Percentiles rank a stretch among this genome's conserved stretches.
Evolutionary conservation across 2,329 filamentous ascomycete species (phyloP).

Genomic region (Fusarium euwallaceae): DNA sequence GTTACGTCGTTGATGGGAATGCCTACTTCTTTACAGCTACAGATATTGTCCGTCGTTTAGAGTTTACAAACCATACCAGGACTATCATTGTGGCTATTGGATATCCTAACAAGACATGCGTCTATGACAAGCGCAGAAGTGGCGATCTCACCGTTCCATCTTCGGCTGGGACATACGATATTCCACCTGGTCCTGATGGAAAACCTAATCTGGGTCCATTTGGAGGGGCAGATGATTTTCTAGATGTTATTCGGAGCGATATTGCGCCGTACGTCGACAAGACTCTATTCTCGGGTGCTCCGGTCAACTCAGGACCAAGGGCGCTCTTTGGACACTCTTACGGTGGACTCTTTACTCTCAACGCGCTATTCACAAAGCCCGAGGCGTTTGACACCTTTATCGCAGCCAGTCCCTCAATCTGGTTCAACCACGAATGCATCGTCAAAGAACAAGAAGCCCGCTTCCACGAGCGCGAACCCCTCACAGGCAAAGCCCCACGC

Average conservation of each 20-base stretch:
- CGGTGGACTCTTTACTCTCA: conserved; percentile 61
- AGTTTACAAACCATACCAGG: conserved; percentile 41
- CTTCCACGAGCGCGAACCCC: conserved; percentile 37
- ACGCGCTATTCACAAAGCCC: conserved; percentile 57
- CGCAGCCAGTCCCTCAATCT: conserved; percentile 61
- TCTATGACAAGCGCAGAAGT: conserved; percentile 48
- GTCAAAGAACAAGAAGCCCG: conserved; percentile 47
- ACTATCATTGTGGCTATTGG: conserved; percentile 51
- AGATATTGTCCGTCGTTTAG: conserved; percentile 45
- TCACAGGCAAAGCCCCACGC: conserved; percentile 39
- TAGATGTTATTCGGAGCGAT: conserved; percentile 56
- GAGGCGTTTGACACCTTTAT: conserved; percentile 59
- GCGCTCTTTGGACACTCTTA: conserved; percentile 64
- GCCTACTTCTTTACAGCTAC: conserved; percentile 51
- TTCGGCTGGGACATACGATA: conserved; percentile 30
- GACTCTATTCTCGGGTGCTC: conserved; percentile 36
- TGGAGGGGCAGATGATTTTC: conserved; percentile 60
- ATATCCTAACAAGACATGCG: conserved; percentile 44
- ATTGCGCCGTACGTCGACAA: conserved; percentile 51
- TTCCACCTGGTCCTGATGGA: conserved; percentile 33
- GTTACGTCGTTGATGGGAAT: conserved; percentile 53
- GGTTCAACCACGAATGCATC: conserved; percentile 60
- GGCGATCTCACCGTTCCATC: conserved; percentile 49
- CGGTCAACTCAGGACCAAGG: conserved; percentile 53
- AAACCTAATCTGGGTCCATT: conserved; percentile 39